Evolutionary conservation across 306 rosid species (phyloP).

Genomic region (Pterocarpus macrocarpus): DNA sequence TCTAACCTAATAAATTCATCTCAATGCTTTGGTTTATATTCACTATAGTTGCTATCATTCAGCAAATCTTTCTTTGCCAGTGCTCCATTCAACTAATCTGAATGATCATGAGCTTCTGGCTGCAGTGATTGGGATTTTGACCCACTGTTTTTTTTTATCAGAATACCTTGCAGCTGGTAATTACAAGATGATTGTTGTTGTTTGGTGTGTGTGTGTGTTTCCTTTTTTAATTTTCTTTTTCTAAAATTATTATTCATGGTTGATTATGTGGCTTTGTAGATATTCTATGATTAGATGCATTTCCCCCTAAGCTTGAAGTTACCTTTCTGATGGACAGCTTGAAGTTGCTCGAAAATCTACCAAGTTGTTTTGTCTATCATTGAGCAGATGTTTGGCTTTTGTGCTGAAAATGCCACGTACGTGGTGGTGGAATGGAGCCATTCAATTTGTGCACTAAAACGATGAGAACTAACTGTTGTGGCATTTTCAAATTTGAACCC

Average conservation of each 20-base stretch:
- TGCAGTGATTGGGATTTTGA: slow-evolving; percentile 33
- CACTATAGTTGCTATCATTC: not conserved
- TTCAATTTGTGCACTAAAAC: not conserved
- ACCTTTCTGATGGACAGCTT: not conserved
- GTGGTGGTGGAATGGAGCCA: slow-evolving; percentile 17
- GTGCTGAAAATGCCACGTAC: slow-evolving; percentile 17
- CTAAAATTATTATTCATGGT: not conserved
- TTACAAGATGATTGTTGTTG: not conserved
- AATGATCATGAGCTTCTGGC: slow-evolving; percentile 39
- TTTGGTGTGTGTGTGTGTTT: not conserved
- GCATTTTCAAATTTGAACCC: not conserved
- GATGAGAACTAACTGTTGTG: slow-evolving; percentile 6
- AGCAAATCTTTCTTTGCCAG: slow-evolving; percentile 22
- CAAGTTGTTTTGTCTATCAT: slow-evolving; percentile 10
- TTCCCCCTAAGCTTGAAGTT: not conserved
- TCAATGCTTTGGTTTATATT: slow-evolving; percentile 29
- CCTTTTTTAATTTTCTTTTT: not conserved
- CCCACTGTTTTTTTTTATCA: slow-evolving; percentile 1
- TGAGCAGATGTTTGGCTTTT: slow-evolving; percentile 4
- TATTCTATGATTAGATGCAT: slow-evolving; percentile 15
- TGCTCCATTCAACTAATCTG: slow-evolving; percentile 33
- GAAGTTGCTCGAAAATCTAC: slow-evolving; percentile 20
- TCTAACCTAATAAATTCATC: not conserved
- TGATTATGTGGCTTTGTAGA: slow-evolving; percentile 29
- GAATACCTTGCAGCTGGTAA: slow-evolving; percentile 11